Conservation (phyloP, 192 early-diverging fungal genomes). For the Rhizoclosmatium sp. region DNA sequence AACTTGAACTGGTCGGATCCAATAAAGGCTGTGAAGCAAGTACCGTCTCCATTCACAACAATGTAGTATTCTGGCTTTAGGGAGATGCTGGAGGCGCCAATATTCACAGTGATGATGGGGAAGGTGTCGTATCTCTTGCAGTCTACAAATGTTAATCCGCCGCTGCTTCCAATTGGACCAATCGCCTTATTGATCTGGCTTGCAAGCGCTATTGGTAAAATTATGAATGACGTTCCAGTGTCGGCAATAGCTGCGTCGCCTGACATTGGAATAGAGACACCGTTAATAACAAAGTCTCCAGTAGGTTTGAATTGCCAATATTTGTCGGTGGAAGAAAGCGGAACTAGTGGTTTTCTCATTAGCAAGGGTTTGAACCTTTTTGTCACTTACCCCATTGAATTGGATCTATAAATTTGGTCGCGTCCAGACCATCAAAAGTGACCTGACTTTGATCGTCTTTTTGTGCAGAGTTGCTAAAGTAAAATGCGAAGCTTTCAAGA, state of each 20-base stretch:
- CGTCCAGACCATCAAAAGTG: too few relatives aligned
- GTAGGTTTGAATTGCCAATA: too few relatives aligned
- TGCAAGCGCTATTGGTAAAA: conserved; percentile 29
- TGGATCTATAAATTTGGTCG: too few relatives aligned
- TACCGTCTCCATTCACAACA: conserved; percentile 7
- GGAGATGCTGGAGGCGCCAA: conserved; percentile 1
- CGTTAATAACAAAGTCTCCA: neutral
- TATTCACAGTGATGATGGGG: conserved; percentile 17
- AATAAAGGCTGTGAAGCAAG: conserved; percentile 37
- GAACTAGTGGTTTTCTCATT: too few relatives aligned
- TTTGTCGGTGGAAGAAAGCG: too few relatives aligned
- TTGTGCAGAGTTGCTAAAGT: too few relatives aligned
- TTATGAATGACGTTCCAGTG: conserved; percentile 46
- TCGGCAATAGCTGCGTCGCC: conserved; percentile 39
- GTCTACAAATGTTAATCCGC: neutral
- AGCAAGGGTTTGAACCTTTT: too few relatives aligned
- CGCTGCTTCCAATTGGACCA: conserved; percentile 31
- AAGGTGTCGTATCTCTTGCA: conserved; percentile 12
- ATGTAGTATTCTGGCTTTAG: conserved; percentile 30
- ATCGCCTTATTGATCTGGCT: conserved; percentile 43
- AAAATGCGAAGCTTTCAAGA: too few relatives aligned
- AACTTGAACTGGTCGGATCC: neutral
- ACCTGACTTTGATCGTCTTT: too few relatives aligned
- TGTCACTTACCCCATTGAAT: too few relatives aligned
- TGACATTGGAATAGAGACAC: neutral